phyloP scores from a whole-genome alignment of 2,329 filamentous ascomycete genomes.

The Penicillium sp. region DNA sequence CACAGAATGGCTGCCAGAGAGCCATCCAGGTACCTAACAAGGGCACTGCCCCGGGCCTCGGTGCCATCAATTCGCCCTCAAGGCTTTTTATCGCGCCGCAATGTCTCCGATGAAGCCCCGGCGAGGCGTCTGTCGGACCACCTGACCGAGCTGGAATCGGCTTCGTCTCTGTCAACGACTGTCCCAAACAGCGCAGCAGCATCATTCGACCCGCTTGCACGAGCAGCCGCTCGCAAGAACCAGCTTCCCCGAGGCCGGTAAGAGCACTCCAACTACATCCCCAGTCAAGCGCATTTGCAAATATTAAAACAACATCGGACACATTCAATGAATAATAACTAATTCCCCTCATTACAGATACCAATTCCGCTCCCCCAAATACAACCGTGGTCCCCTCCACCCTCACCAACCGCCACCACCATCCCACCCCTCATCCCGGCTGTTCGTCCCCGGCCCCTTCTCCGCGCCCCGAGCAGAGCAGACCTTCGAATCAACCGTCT shows the following conservation, averaged over 20 bases:
- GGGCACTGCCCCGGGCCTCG: conserved; percentile 38
- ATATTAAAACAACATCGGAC: neutral
- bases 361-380: conserved; percentile 91
- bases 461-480: conserved; percentile 81
- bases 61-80: conserved; percentile 32
- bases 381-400: conserved; percentile 88
- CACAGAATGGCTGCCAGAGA: conserved; percentile 41
- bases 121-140: conserved; percentile 30
- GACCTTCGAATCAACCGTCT: conserved; percentile 83
- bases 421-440: conserved; percentile 81
- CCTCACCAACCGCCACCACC: conserved; percentile 85
- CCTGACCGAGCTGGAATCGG: conserved; percentile 47
- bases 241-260: conserved; percentile 56
- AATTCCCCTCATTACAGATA: conserved; percentile 59
- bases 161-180: conserved; percentile 45
- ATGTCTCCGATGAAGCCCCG: conserved; percentile 47
- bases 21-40: conserved; percentile 40
- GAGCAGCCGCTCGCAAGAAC: conserved; percentile 44
- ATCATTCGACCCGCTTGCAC: conserved; percentile 51
- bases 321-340: neutral
- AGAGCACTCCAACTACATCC: neutral
- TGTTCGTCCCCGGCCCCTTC: conserved; percentile 90
- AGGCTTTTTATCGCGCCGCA: conserved; percentile 41
- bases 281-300: neutral
- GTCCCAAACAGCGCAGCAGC: conserved; percentile 43